Percentiles rank a stretch among this genome's conserved stretches.
Conservation (phyloP, 176 grass and related monocot genomes). For the Oryza meyeriana region DNA sequence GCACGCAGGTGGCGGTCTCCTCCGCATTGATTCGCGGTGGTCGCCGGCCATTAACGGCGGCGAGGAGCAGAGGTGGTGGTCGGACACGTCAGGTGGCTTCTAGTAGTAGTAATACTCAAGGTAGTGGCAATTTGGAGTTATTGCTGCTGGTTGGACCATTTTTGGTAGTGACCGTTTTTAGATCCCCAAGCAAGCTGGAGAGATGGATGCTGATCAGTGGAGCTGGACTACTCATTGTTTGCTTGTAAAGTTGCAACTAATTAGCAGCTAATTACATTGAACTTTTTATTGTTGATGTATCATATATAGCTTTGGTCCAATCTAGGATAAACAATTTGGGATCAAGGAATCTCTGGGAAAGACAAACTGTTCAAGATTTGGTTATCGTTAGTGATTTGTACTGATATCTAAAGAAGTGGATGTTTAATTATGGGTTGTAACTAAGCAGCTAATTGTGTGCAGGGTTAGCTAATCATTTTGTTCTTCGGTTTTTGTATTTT, state of each 20-base stretch:
- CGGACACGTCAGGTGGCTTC: neutral
- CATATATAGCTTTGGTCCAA: too few relatives aligned
- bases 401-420: too few relatives aligned
- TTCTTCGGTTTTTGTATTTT: too few relatives aligned
- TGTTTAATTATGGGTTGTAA: too few relatives aligned
- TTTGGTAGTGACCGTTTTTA: neutral
- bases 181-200: neutral
- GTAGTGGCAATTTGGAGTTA: neutral
- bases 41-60: neutral
- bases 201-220: neutral
- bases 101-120: neutral
- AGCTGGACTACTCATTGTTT: neutral
- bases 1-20: neutral
- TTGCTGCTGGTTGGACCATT: neutral
- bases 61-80: neutral
- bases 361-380: too few relatives aligned
- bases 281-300: too few relatives aligned
- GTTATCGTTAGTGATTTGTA: too few relatives aligned
- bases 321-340: too few relatives aligned
- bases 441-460: neutral
- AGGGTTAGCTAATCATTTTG: neutral
- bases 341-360: too few relatives aligned
- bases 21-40: neutral
- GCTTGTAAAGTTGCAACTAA: too few relatives aligned
- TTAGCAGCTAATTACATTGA: too few relatives aligned